phyloP scores from a whole-genome alignment of 2,329 filamentous ascomycete genomes.

The Cladosporium colombiae region DNA sequence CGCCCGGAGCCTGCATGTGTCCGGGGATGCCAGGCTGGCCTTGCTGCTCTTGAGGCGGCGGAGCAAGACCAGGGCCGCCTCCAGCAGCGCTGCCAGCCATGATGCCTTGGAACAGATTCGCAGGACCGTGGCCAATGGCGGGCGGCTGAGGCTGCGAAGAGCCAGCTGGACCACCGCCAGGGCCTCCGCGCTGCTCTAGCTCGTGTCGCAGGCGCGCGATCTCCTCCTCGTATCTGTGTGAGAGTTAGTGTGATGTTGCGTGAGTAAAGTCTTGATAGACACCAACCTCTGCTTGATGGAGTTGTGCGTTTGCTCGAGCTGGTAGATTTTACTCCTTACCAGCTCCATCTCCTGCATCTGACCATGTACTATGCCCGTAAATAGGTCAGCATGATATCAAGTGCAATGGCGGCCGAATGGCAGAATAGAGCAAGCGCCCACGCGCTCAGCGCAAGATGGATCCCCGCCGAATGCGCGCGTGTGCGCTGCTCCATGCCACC shows the following conservation, averaged over 20 bases:
- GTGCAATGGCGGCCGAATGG: neutral
- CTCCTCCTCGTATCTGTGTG: slow-evolving; percentile 86
- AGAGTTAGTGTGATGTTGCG: slow-evolving; percentile 21
- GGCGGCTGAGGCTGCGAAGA: slow-evolving; percentile 83
- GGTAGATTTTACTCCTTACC: slow-evolving; percentile 88
- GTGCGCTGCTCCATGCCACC: neutral
- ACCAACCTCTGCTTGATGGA: slow-evolving; percentile 87
- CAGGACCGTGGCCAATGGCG: slow-evolving; percentile 80
- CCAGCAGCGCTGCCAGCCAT: slow-evolving; percentile 87
- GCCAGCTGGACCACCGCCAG: slow-evolving; percentile 52
- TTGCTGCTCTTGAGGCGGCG: slow-evolving; percentile 62
- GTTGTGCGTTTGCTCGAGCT: slow-evolving; percentile 86
- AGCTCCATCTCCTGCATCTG: slow-evolving; percentile 96
- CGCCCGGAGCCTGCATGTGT: slow-evolving; percentile 71
- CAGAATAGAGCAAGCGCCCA: neutral
- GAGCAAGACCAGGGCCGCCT: slow-evolving; percentile 78
- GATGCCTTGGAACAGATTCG: slow-evolving; percentile 91
- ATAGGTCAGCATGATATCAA: slow-evolving; percentile 21
- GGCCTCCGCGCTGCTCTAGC: slow-evolving; percentile 70
- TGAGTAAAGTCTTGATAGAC: neutral
- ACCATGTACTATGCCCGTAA: slow-evolving; percentile 65
- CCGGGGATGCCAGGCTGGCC: slow-evolving; percentile 56
- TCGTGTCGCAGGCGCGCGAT: slow-evolving; percentile 83
- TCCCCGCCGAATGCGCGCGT: neutral
- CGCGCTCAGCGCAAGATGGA: slow-evolving; percentile 2